phyloP scores from a whole-genome alignment of 2,329 filamentous ascomycete species.

The Colletotrichum sp. region DNA sequence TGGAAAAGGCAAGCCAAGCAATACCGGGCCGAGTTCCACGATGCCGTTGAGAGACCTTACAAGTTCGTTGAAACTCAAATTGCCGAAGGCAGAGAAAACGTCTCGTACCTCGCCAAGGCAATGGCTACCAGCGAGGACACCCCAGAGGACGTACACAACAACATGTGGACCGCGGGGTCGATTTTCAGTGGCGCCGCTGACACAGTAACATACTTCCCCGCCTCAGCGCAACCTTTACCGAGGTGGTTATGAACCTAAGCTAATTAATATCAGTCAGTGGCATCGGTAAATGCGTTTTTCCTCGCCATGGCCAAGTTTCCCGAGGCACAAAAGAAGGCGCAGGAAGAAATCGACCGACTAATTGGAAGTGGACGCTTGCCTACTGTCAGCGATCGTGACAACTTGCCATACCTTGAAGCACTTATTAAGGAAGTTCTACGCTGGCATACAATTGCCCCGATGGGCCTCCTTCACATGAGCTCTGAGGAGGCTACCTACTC shows the following conservation, averaged over 20 bases:
- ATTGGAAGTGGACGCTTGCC: slow-evolving; percentile 41
- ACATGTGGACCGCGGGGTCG: slow-evolving; percentile 8
- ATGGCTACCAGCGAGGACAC: not conserved
- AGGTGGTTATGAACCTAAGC: fast-evolving
- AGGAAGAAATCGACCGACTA: slow-evolving; percentile 41
- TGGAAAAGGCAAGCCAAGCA: slow-evolving; percentile 10
- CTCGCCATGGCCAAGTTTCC: slow-evolving; percentile 52
- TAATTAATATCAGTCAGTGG: slow-evolving; percentile 24
- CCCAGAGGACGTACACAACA: not conserved
- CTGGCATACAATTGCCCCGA: slow-evolving; percentile 43
- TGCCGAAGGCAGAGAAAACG: not conserved
- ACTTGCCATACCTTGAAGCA: slow-evolving; percentile 46
- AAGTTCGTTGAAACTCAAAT: slow-evolving; percentile 26
- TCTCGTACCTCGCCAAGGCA: not conserved
- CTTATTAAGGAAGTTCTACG: slow-evolving; percentile 47
- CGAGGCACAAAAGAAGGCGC: slow-evolving; percentile 37
- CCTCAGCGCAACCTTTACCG: fast-evolving
- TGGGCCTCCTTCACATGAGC: slow-evolving; percentile 51
- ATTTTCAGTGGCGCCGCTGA: slow-evolving; percentile 17
- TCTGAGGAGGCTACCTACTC: slow-evolving; percentile 52
- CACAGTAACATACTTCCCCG: slow-evolving; percentile 23
- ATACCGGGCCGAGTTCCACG: not conserved
- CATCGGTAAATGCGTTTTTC: slow-evolving; percentile 44
- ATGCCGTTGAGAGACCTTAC: slow-evolving; percentile 9
- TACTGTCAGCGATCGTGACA: slow-evolving; percentile 36